These are phyloP conservation scores for Trypanosomatidae sp. DNA, from an alignment of 208 protist genomes.

Conservation along the genomic window DNA sequence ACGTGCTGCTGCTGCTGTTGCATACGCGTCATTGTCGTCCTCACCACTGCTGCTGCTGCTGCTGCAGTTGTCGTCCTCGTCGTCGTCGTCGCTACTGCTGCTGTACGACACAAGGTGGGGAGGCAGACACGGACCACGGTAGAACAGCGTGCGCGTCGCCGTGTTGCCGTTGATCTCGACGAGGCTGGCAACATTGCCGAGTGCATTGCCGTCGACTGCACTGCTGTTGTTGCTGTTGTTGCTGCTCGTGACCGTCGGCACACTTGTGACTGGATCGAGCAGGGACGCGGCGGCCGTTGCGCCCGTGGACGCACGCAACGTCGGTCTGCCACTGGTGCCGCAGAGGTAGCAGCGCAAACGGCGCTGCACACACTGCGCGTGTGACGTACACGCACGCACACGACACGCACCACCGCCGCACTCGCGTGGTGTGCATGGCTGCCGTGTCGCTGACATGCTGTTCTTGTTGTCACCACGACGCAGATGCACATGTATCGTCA, in stretches of 20 bases:
- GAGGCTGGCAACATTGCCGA: conserved; percentile 7
- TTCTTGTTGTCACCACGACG: too few relatives aligned
- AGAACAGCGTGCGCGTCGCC: conserved; percentile 19
- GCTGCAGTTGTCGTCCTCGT: conserved; percentile 1
- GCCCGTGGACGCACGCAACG: conserved; percentile 8
- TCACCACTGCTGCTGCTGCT: background rate
- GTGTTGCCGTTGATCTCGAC: conserved; percentile 27
- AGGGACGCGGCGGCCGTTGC: conserved; percentile 3
- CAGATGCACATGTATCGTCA: conserved; percentile 67
- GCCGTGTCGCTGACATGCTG: too few relatives aligned
- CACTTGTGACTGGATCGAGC: conserved; percentile 7
- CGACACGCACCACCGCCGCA: too few relatives aligned
- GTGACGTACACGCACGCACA: too few relatives aligned
- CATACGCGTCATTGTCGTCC: too few relatives aligned
- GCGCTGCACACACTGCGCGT: background rate
- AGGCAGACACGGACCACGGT: conserved; percentile 21
- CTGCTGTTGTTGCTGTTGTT: too few relatives aligned
- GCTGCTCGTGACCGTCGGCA: background rate
- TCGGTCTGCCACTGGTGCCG: conserved; percentile 4
- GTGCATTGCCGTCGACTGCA: background rate
- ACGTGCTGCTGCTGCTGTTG: background rate
- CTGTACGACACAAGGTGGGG: conserved; percentile 10
- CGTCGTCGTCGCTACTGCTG: background rate
- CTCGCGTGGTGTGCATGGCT: too few relatives aligned
- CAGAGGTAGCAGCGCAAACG: conserved; percentile 2